A percentile compares a stretch with the other conserved stretches of the same genome.
phyloP scores from a whole-genome alignment of 2,329 filamentous ascomycete genomes.

The Ceratocystis alfenasii region DNA sequence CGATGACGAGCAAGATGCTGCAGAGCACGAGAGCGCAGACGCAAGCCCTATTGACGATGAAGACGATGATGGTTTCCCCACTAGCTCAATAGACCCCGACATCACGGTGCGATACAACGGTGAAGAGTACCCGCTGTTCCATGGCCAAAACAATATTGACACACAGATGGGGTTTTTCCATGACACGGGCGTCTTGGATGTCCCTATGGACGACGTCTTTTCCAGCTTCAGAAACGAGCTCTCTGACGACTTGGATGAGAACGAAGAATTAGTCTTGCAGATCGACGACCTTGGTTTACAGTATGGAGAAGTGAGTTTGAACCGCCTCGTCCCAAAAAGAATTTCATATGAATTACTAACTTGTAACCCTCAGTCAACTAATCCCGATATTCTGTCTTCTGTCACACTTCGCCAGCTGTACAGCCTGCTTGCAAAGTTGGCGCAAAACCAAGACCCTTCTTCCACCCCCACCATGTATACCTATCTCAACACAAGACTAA shows the following conservation, averaged over 20 bases:
- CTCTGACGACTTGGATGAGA: slow-evolving; percentile 33
- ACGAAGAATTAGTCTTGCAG: slow-evolving; percentile 41
- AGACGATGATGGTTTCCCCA: slow-evolving; percentile 21
- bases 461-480: slow-evolving; percentile 33
- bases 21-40: slow-evolving; percentile 19
- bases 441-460: slow-evolving; percentile 36
- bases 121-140: slow-evolving; percentile 35
- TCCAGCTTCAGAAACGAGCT: slow-evolving; percentile 37
- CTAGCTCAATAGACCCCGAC: slow-evolving; percentile 25
- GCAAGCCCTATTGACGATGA: slow-evolving; percentile 23
- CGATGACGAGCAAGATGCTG: slow-evolving; percentile 23
- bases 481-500: slow-evolving; percentile 34
- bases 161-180: slow-evolving; percentile 37
- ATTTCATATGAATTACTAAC: not conserved
- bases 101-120: slow-evolving; percentile 36
- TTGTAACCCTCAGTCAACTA: slow-evolving; percentile 28
- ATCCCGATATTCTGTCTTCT: slow-evolving; percentile 29
- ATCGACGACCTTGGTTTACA: slow-evolving; percentile 42
- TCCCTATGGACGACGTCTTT: slow-evolving; percentile 36
- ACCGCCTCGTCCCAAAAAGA: not conserved
- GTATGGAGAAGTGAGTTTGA: slow-evolving; percentile 37
- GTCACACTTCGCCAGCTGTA: slow-evolving; percentile 34
- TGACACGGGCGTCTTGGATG: slow-evolving; percentile 33
- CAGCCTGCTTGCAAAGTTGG: slow-evolving; percentile 34
- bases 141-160: slow-evolving; percentile 24